Evolutionary conservation across 129 eudicot species (phyloP).

Genomic region (Logfia minima): DNA sequence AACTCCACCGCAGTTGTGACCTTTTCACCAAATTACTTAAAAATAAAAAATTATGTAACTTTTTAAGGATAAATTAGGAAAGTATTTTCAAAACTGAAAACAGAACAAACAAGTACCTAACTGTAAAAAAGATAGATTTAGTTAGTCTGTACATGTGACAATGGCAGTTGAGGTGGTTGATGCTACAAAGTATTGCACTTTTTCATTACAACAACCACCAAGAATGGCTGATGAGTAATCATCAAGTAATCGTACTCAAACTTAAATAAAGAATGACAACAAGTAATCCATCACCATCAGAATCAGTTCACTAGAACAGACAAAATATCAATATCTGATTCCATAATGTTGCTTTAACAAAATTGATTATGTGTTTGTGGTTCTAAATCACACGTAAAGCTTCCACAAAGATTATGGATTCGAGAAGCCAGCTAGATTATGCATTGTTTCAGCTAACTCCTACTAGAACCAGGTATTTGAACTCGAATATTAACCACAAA

Average conservation of each 20-base stretch:
- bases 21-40: too few relatives aligned
- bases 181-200: conserved; percentile 16
- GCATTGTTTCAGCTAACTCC: conserved; percentile 87
- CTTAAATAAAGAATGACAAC: neutral
- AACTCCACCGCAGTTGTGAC: too few relatives aligned
- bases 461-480: conserved; percentile 76
- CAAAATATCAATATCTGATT: conserved; percentile 21
- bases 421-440: conserved; percentile 58
- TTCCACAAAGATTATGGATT: conserved; percentile 49
- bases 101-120: neutral
- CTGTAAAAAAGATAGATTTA: neutral
- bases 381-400: conserved; percentile 7
- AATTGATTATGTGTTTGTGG: conserved; percentile 1
- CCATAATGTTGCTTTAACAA: neutral
- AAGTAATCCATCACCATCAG: conserved; percentile 26
- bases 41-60: too few relatives aligned
- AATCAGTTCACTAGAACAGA: conserved; percentile 6
- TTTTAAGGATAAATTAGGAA: neutral
- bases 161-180: conserved; percentile 34
- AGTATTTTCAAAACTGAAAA: neutral
- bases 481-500: neutral
- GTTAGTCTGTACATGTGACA: conserved; percentile 16
- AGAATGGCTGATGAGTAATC: conserved; percentile 24
- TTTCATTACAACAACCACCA: conserved; percentile 17
- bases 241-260: conserved; percentile 23